Conservation (phyloP, 1,139 yeast genomes). For the Zygoascus sp. region DNA sequence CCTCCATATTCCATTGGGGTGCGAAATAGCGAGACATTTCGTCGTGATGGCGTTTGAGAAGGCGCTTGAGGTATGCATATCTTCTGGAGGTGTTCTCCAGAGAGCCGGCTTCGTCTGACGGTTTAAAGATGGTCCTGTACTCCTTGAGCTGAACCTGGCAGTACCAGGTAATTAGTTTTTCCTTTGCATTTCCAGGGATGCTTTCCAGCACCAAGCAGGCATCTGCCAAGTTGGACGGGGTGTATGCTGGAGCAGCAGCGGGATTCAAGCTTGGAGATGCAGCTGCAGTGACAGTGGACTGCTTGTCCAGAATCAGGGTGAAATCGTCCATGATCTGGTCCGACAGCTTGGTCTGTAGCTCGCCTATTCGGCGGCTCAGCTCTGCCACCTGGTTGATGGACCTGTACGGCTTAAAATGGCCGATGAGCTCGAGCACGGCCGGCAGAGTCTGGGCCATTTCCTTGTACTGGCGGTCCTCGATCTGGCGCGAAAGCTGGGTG, state of each 20-base stretch:
- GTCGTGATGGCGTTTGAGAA: slow-evolving; percentile 56
- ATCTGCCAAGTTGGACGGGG: slow-evolving; percentile 37
- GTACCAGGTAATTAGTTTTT: slow-evolving; percentile 69
- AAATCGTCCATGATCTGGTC: slow-evolving; percentile 76
- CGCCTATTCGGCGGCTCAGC: slow-evolving; percentile 57
- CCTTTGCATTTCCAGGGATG: slow-evolving; percentile 56
- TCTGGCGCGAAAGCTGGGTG: slow-evolving; percentile 52
- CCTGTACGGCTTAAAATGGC: slow-evolving; percentile 74
- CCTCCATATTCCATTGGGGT: slow-evolving; percentile 62
- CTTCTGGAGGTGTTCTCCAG: slow-evolving; percentile 80
- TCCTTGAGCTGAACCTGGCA: slow-evolving; percentile 67
- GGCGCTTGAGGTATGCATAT: slow-evolving; percentile 72
- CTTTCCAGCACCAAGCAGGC: slow-evolving; percentile 74
- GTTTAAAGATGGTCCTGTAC: slow-evolving; percentile 65
- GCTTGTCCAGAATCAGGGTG: slow-evolving; percentile 42
- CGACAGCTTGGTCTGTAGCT: slow-evolving; percentile 59
- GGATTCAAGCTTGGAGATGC: slow-evolving; percentile 18
- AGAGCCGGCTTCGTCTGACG: slow-evolving; percentile 89
- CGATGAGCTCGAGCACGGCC: slow-evolving; percentile 74
- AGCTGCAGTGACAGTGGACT: slow-evolving; percentile 18
- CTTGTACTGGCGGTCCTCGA: slow-evolving; percentile 50
- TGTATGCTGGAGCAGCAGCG: slow-evolving; percentile 31
- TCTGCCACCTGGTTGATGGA: slow-evolving; percentile 78
- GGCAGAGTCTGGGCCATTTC: slow-evolving; percentile 65
- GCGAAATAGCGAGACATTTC: slow-evolving; percentile 59